Percentiles rank a stretch among this genome's conserved stretches.
These are phyloP conservation scores for Amanita inopinata DNA, from an alignment of 768 basidiomycete species.

Conservation along the genomic window DNA sequence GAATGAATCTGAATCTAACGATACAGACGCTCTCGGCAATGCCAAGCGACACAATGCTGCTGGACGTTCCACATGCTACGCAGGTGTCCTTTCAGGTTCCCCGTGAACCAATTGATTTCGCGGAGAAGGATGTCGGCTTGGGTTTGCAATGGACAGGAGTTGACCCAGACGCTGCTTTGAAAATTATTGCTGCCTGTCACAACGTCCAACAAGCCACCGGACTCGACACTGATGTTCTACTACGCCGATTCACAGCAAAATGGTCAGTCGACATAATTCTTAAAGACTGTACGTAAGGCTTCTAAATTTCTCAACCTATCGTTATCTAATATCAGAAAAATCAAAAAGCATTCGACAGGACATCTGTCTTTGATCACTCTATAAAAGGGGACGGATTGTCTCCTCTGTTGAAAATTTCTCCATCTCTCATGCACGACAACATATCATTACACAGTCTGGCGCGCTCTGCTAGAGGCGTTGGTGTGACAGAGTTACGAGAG, in stretches of 20 bases:
- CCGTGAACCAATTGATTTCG: not conserved
- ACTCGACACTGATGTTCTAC: constrained; percentile 45
- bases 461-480: constrained; percentile 70
- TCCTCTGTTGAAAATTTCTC: constrained; percentile 72
- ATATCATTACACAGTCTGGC: constrained; percentile 79
- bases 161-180: constrained; percentile 43
- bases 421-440: constrained; percentile 87
- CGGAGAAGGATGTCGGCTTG: constrained; percentile 5
- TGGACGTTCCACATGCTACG: constrained; percentile 15
- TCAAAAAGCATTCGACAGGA: constrained; percentile 43
- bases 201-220: constrained; percentile 56
- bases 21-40: constrained; percentile 37
- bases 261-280: constrained; percentile 77
- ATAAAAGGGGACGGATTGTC: constrained; percentile 58
- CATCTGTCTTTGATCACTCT: constrained; percentile 41
- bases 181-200: constrained; percentile 40
- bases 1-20: constrained; percentile 9
- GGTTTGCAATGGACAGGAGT: constrained; percentile 31
- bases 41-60: constrained; percentile 28
- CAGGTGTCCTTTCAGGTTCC: not conserved
- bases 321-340: not conserved
- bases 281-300: constrained; percentile 52
- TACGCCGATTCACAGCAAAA: constrained; percentile 39
- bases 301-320: not conserved
- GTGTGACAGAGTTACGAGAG: constrained; percentile 81